A percentile compares a stretch with the other conserved stretches of the same genome.
Conservation (phyloP, 192 early-diverging fungal species). For the Coemansia sp. region DNA sequence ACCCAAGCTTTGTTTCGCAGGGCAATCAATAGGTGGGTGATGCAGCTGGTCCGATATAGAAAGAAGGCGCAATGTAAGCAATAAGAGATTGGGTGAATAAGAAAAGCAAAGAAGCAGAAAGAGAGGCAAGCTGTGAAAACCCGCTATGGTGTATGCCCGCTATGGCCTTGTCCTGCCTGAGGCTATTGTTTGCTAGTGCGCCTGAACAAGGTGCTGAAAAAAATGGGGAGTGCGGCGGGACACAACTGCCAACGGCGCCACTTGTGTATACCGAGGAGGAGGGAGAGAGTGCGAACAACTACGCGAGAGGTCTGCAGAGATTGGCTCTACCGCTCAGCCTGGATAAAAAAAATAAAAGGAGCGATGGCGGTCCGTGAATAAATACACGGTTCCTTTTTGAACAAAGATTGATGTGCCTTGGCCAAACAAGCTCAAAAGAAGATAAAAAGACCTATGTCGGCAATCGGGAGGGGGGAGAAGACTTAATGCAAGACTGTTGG, state of each 20-base stretch:
- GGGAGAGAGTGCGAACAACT: constrained; percentile 1
- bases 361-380: not conserved
- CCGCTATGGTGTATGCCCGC: not conserved
- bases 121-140: constrained; percentile 2
- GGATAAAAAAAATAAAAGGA: constrained; percentile 2
- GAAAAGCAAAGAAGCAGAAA: not conserved
- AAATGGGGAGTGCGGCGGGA: constrained; percentile 1
- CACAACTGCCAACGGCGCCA: not conserved
- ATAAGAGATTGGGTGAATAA: constrained; percentile 4
- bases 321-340: not conserved
- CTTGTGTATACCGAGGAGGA: not conserved
- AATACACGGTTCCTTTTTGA: constrained; percentile 5
- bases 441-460: not conserved
- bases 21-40: not conserved
- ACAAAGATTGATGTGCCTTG: constrained; percentile 5
- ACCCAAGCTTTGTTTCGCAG: not conserved
- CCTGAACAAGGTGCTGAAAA: not conserved
- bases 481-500: not conserved
- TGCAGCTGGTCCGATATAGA: constrained; percentile 7
- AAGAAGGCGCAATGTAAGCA: not conserved
- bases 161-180: not conserved
- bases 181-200: constrained; percentile 1
- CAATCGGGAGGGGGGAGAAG: not conserved
- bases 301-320: constrained; percentile 1
- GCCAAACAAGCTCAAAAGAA: not conserved